These are phyloP conservation scores for Camellia granthamiana DNA, from an alignment of 148 eudicot species.

Conservation along the genomic window DNA sequence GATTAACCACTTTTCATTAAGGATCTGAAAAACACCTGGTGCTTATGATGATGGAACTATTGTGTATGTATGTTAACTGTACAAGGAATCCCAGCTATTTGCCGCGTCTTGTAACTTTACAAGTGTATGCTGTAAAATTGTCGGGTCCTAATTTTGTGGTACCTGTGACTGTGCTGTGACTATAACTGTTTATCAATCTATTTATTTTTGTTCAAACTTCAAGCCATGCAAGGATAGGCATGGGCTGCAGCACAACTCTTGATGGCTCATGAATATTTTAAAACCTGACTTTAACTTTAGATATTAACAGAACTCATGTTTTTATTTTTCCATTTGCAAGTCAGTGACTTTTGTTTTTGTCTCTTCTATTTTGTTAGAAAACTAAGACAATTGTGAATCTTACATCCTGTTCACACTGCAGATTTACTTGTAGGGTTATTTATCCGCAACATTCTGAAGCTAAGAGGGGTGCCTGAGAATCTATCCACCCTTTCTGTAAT, in stretches of 20 bases:
- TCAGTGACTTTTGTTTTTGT: constrained; percentile 10
- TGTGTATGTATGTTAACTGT: not conserved
- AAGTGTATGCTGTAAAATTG: not conserved
- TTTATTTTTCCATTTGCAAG: constrained; percentile 17
- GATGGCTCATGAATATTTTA: not conserved
- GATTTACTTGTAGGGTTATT: constrained; percentile 79
- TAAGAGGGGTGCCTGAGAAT: constrained; percentile 80
- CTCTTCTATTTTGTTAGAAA: not conserved
- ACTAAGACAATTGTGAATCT: not conserved
- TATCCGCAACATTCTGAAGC: constrained; percentile 71
- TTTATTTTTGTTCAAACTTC: not conserved
- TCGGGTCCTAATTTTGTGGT: too few species aligned
- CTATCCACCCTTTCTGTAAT: constrained; percentile 51
- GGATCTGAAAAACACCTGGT: not conserved
- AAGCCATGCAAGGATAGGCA: not conserved
- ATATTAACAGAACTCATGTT: not conserved
- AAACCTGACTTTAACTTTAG: not conserved
- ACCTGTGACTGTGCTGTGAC: too few species aligned
- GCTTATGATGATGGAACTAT: not conserved
- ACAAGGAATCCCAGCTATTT: not conserved
- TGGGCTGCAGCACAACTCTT: not conserved
- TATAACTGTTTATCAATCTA: too few species aligned
- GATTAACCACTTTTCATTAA: not conserved
- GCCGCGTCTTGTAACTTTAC: not conserved
- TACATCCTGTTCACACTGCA: constrained; percentile 25